Evolutionary conservation across 108 stramenopile species (phyloP).

Genomic region (Licmophora abbreviata): DNA sequence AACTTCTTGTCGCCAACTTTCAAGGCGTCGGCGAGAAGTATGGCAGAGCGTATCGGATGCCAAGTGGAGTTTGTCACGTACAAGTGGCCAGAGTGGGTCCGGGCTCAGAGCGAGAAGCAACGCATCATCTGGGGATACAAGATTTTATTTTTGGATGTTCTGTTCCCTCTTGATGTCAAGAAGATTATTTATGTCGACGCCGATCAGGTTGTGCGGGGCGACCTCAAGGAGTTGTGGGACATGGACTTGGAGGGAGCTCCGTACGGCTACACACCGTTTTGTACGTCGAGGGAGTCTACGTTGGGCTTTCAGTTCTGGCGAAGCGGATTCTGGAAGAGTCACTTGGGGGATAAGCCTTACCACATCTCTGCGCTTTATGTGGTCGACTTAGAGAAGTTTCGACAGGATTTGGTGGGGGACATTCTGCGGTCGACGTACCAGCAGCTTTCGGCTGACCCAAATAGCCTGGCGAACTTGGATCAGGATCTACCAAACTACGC

Average conservation of each 20-base stretch:
- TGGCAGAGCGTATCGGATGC: slow-evolving; percentile 84
- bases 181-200: slow-evolving; percentile 97
- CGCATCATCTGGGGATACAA: slow-evolving; percentile 99
- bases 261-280: slow-evolving; percentile 98
- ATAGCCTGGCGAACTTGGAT: slow-evolving; percentile 94
- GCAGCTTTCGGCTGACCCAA: slow-evolving; percentile 89
- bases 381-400: slow-evolving; percentile 91
- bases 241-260: slow-evolving; percentile 86
- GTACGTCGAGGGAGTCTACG: slow-evolving; percentile 86
- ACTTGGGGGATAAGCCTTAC: slow-evolving; percentile 84
- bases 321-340: slow-evolving; percentile 90
- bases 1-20: slow-evolving; percentile 93
- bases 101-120: slow-evolving; percentile 95
- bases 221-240: slow-evolving; percentile 96
- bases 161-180: slow-evolving; percentile 94
- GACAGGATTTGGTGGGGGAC: slow-evolving; percentile 87
- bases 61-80: slow-evolving; percentile 90
- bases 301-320: slow-evolving; percentile 95
- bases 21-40: slow-evolving; percentile 72
- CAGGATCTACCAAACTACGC: slow-evolving; percentile 99
- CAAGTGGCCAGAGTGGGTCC: slow-evolving; percentile 99
- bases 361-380: slow-evolving; percentile 99
- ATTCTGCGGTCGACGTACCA: slow-evolving; percentile 90
- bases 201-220: slow-evolving; percentile 96
- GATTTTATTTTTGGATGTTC: slow-evolving; percentile 98